Evolutionary conservation across 73 alveolate genomes (phyloP).

Genomic region (Effrenium voratum): DNA sequence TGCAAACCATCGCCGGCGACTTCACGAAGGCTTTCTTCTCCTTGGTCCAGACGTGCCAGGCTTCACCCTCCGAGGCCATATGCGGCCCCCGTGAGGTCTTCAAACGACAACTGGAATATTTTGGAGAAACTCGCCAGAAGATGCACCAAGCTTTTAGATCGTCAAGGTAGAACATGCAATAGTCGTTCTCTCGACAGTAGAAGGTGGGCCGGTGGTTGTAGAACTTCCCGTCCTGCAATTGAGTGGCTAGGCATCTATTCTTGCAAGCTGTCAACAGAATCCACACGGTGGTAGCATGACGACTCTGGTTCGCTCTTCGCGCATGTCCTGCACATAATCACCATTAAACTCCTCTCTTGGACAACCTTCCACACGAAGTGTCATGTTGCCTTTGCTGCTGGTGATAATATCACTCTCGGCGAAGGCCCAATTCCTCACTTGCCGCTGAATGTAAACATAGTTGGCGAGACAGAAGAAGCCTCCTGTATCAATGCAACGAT

Average conservation of each 20-base stretch:
- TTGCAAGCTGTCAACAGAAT: not conserved
- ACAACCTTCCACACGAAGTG: conserved; percentile 48
- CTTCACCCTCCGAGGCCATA: not conserved
- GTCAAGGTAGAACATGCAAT: not conserved
- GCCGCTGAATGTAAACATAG: no score
- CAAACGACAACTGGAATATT: not conserved
- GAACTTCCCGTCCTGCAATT: not conserved
- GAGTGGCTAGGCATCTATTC: not conserved
- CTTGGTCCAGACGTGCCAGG: not conserved
- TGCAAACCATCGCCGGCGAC: not conserved
- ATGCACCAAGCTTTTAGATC: not conserved
- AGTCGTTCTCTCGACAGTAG: conserved; percentile 24
- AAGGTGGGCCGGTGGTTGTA: conserved; percentile 49
- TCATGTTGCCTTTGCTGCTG: conserved; percentile 35
- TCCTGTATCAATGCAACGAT: no score
- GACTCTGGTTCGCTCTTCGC: not conserved
- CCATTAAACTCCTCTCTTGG: conserved; percentile 36
- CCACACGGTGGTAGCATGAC: no score
- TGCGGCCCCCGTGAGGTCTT: conserved; percentile 29
- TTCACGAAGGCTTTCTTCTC: not conserved
- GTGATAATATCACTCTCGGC: conserved; percentile 11
- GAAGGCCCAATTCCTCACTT: conserved; percentile 31
- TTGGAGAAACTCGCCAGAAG: not conserved
- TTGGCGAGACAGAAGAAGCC: no score
- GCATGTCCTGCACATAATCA: conserved; percentile 32